Percentiles rank a stretch among this genome's conserved stretches.
phyloP scores from a whole-genome alignment of 1,284 basidiomycete species.

The Cryptococcus sp. region DNA sequence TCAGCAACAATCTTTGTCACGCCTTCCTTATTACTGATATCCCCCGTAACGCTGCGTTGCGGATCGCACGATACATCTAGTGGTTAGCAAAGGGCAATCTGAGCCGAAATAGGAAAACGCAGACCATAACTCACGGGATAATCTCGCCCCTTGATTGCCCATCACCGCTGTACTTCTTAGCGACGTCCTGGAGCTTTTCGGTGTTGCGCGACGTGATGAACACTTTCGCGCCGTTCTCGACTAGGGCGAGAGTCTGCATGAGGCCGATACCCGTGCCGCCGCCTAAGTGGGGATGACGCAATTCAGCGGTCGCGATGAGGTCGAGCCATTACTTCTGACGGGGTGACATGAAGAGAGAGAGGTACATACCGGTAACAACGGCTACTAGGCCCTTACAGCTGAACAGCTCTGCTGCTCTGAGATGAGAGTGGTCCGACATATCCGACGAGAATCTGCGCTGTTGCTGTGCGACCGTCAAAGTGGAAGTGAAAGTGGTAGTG shows the following conservation, averaged over 20 bases:
- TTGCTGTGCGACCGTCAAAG: too few relatives aligned
- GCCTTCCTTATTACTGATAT: slow-evolving; percentile 40
- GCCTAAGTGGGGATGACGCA: slow-evolving; percentile 20
- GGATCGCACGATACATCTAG: too few relatives aligned
- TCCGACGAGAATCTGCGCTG: background rate
- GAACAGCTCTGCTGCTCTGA: slow-evolving; percentile 32
- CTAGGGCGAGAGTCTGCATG: slow-evolving; percentile 52
- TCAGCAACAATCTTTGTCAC: slow-evolving; percentile 36
- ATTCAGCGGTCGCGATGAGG: background rate
- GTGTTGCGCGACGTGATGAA: slow-evolving; percentile 47
- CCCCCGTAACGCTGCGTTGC: slow-evolving; percentile 25
- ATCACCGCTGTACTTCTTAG: slow-evolving; percentile 41
- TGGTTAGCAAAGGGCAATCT: background rate
- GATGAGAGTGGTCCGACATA: slow-evolving; percentile 32
- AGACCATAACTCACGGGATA: slow-evolving; percentile 31
- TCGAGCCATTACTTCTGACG: slow-evolving; percentile 16
- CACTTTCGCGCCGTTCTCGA: slow-evolving; percentile 53
- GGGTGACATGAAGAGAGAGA: background rate
- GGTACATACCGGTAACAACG: slow-evolving; percentile 29
- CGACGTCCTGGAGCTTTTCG: slow-evolving; percentile 46
- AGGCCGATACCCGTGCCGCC: slow-evolving; percentile 53
- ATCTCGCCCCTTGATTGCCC: slow-evolving; percentile 36
- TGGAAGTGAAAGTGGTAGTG: too few relatives aligned
- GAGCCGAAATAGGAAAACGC: slow-evolving; percentile 3
- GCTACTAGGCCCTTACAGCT: slow-evolving; percentile 32